These are phyloP conservation scores for Rosa multiflora DNA, from an alignment of 306 rosid species.

Conservation along the genomic window DNA sequence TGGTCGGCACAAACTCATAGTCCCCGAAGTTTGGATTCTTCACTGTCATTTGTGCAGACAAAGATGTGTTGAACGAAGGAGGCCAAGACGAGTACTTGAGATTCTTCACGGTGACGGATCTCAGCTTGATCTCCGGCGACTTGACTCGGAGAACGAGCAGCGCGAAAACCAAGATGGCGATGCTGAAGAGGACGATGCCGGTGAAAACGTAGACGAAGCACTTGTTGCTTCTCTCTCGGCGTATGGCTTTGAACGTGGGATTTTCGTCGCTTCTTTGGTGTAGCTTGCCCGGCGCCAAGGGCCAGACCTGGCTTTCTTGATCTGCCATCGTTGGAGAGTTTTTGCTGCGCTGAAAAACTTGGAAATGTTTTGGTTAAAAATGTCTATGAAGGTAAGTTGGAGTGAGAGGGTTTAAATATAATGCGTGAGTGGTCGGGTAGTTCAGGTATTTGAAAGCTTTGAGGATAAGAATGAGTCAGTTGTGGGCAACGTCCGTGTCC, in stretches of 20 bases:
- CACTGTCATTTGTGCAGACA: conserved; percentile 32
- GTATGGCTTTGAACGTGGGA: conserved; percentile 28
- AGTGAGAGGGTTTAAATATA: conserved; percentile 1
- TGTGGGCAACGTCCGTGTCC: background rate
- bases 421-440: background rate
- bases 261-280: conserved; percentile 35
- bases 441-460: background rate
- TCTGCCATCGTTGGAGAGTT: conserved; percentile 23
- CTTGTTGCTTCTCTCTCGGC: conserved; percentile 46
- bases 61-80: conserved; percentile 33
- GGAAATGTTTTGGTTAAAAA: background rate
- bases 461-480: background rate
- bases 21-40: conserved; percentile 56
- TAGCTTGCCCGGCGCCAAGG: conserved; percentile 21
- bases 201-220: conserved; percentile 55
- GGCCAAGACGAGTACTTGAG: conserved; percentile 28
- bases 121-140: conserved; percentile 35
- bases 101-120: conserved; percentile 28
- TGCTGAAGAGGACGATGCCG: conserved; percentile 33
- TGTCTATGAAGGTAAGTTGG: background rate
- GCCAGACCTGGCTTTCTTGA: conserved; percentile 35
- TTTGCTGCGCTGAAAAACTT: background rate
- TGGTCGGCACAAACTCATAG: conserved; percentile 35
- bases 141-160: conserved; percentile 38
- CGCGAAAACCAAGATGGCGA: conserved; percentile 40